Conservation (phyloP, 1,284 basidiomycete species). For the Singerocomus inundabilis region DNA sequence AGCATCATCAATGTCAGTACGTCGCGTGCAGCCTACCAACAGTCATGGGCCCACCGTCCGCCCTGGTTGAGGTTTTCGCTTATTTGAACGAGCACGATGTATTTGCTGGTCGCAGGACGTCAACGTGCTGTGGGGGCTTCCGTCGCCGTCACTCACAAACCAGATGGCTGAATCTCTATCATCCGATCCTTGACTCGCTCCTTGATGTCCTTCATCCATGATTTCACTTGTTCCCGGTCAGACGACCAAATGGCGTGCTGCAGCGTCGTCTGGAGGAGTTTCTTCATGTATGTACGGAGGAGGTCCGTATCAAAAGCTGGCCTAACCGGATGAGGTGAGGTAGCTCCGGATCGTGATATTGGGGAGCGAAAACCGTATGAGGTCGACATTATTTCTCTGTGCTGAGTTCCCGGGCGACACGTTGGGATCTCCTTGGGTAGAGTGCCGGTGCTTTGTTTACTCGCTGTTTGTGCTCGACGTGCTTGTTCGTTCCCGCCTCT, state of each 20-base stretch:
- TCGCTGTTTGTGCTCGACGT: slow-evolving; percentile 18
- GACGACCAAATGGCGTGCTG: slow-evolving; percentile 62
- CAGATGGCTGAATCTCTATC: slow-evolving; percentile 73
- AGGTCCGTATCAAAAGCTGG: slow-evolving; percentile 70
- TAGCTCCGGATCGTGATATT: slow-evolving; percentile 34
- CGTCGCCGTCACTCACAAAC: slow-evolving; percentile 59
- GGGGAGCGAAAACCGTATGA: slow-evolving; percentile 34
- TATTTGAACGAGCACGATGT: slow-evolving; percentile 78
- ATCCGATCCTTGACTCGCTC: slow-evolving; percentile 80
- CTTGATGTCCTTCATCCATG: slow-evolving; percentile 78
- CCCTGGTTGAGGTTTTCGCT: slow-evolving; percentile 80
- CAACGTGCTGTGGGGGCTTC: slow-evolving; percentile 10
- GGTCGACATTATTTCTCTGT: slow-evolving; percentile 31
- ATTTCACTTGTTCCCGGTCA: slow-evolving; percentile 66
- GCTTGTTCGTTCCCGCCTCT: neutral
- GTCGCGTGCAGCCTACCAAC: slow-evolving; percentile 1
- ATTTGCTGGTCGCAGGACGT: slow-evolving; percentile 55
- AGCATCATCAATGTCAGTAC: slow-evolving; percentile 9
- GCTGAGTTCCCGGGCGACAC: slow-evolving; percentile 1
- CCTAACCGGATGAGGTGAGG: slow-evolving; percentile 30
- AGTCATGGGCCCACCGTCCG: slow-evolving; percentile 53
- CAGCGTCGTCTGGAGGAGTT: slow-evolving; percentile 66
- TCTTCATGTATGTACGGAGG: slow-evolving; percentile 75
- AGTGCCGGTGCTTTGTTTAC: slow-evolving; percentile 27
- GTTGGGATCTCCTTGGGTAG: neutral